Conservation (phyloP, 768 basidiomycete species). For the Termitomyces sp. region DNA sequence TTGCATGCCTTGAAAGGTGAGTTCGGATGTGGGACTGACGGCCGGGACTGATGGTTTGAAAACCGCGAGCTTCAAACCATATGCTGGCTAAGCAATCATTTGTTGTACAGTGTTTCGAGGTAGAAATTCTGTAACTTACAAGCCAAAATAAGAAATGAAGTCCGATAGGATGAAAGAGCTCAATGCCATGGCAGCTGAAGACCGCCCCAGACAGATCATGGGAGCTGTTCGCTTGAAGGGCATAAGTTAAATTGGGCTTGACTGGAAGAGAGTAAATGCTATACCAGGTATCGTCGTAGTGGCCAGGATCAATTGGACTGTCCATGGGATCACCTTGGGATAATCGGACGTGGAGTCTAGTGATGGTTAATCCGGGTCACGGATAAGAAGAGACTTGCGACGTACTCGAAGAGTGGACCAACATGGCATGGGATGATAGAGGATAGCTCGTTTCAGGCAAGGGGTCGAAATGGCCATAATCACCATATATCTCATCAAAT, state of each 20-base stretch:
- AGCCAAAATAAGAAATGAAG: conserved; percentile 4
- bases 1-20: not conserved
- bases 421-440: not conserved
- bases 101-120: not conserved
- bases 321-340: conserved; percentile 4
- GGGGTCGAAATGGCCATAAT: not conserved
- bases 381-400: too few species aligned
- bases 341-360: conserved; percentile 1
- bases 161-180: conserved; percentile 5
- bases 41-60: conserved; percentile 3
- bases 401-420: conserved; percentile 2
- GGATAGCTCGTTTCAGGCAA: not conserved
- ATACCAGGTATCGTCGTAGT: not conserved
- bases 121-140: not conserved
- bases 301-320: not conserved
- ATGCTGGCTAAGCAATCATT: not conserved
- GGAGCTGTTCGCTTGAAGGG: not conserved
- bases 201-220: not conserved
- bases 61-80: not conserved
- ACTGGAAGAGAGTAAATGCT: not conserved
- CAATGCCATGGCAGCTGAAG: conserved; percentile 9
- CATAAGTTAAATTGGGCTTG: not conserved
- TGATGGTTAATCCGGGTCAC: not conserved
- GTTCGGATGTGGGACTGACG: not conserved
- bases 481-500: not conserved